Evolutionary conservation across 306 rosid species (phyloP), one percentile per base, ranked within the genome.

Genomic region (Prunus campanulata): DNA sequence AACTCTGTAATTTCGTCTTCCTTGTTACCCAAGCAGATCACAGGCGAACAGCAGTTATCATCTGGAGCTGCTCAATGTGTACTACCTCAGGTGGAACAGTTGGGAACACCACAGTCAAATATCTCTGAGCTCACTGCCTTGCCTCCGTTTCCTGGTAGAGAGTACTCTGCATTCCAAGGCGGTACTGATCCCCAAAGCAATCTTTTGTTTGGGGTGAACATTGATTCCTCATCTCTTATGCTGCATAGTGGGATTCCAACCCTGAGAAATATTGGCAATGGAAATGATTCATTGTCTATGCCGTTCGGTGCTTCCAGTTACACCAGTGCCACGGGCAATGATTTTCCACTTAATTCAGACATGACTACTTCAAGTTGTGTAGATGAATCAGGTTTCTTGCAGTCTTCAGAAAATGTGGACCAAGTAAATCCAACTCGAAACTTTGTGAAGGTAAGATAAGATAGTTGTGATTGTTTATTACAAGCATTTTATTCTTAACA

Each of bases 61-160:
- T 83, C 96, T 3, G 93, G 88, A 20, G 83, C 83, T 63, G 48
- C 88, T 83, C 90, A 81, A 70, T 85, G 90, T 75, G 81, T 77
- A 71, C 81, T 90, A 59, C 89, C 91, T 74, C 97, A 86, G 81
- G 89, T 83, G 71, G 91, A 85, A 74, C 87, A 81, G 76, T 68
- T 85, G 80, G 89, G 88, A 24, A 48, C 87, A 63, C 77, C 87
- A 22, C 88, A 70, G 57, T 79, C 82, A 32, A 80, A 84, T 15
- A 66, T 90, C 62, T 86, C 91, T 49, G 71, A 88, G 62, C 86
- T 83, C 83, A 30, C 89, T 72, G 75, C 90, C 25, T 86, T 92
- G 83, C 97, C 97, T 29, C 97, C 97, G 3, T 90, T 92, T 80
- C 97, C 97, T 50, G 97, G 97, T 46, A 90, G 93, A 83, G 97